Base-by-base conservation (phyloP, 1,139 yeast genomes). In the Suhomyces terraborum region DNA sequence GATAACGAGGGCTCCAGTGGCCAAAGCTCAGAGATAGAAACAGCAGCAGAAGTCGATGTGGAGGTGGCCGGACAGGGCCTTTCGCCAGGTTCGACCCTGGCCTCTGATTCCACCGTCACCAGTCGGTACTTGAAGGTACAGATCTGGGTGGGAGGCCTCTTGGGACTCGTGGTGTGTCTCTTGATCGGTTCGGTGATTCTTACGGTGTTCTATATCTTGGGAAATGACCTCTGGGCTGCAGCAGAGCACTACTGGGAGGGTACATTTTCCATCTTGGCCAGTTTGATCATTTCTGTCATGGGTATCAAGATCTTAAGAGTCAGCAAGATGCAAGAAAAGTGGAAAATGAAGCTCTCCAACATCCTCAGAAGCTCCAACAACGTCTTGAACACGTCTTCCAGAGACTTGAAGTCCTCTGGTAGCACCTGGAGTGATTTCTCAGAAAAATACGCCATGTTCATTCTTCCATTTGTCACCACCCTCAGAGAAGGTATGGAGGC, bases 251-350 rank as follows among this genome's bases (percentile, higher is more conserved):
- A 71, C 45, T 72, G 77, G 77, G 77, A 71, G 48, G 75, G 75
- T 1, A 57, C 66, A 1, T 72, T 72, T 41, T 70, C 76, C 2
- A 68, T 72, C 4, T 32, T 70, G 17, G 76, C 77, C 28, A 67
- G 75, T 48, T 48, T 69, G 6, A 69, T 72, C 34, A 72, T 72
- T 14, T 69, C 77, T 1, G 59, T 67, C 5, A 72, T 72, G 77
- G 77, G 77, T 1, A 51, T 69, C 16, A 69, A 71, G 42, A 67
- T 72, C 10, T 57, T 72, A 24, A 55, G 77, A 26, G 73, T 72
- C 18, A 68, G 61, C 43, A 83, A 85, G 58, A 80, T 88, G 88
- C 88, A 87, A 65, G 80, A 80, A 47, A 88, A 88, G 64, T 89
- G 97, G 97, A 79, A 85, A 55, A 66, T 77, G 42, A 87, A 86